A percentile compares a stretch with the other conserved stretches of the same genome.
phyloP scores from a whole-genome alignment of 352 stramenopile genomes.

The Globisporangium uncinulatum region DNA sequence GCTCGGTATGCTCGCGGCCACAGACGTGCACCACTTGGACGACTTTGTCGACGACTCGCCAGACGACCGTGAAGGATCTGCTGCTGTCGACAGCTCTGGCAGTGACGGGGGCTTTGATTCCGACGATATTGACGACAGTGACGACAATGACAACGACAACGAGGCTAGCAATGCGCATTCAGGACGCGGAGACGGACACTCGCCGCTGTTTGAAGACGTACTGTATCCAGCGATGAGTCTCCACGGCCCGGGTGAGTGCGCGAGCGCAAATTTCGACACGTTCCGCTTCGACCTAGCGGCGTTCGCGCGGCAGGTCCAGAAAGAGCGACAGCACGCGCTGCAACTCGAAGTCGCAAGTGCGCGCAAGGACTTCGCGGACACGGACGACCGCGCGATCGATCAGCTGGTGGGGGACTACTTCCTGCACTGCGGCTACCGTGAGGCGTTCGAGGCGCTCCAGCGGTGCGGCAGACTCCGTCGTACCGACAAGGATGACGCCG shows the following conservation, averaged over 20 bases:
- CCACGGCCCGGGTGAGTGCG: slow-evolving; percentile 37
- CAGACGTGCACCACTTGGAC: slow-evolving; percentile 47
- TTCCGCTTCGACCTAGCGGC: slow-evolving; percentile 43
- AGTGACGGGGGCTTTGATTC: slow-evolving; percentile 2
- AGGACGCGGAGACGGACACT: no score
- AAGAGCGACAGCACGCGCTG: slow-evolving; percentile 36
- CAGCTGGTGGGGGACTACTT: slow-evolving; percentile 37
- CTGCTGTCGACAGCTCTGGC: not conserved
- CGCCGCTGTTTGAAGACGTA: slow-evolving; percentile 4
- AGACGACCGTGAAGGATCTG: not conserved
- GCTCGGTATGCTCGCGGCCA: slow-evolving; percentile 34
- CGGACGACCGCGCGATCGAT: slow-evolving; percentile 27
- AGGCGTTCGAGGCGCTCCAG: slow-evolving; percentile 24
- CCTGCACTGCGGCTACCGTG: slow-evolving; percentile 32
- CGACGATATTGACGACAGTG: not conserved
- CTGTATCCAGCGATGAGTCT: slow-evolving; percentile 44
- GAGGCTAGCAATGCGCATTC: no score
- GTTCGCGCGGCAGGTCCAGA: slow-evolving; percentile 43
- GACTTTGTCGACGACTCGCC: slow-evolving; percentile 18
- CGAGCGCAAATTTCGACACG: slow-evolving; percentile 19
- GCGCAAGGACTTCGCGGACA: slow-evolving; percentile 23
- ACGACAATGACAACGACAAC: not conserved
- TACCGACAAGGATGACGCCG: not conserved
- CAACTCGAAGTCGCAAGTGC: slow-evolving; percentile 9
- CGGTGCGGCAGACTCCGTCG: not conserved